Base-by-base conservation (phyloP, 495 filamentous ascomycete genomes). In the Xylaria intraflava region DNA sequence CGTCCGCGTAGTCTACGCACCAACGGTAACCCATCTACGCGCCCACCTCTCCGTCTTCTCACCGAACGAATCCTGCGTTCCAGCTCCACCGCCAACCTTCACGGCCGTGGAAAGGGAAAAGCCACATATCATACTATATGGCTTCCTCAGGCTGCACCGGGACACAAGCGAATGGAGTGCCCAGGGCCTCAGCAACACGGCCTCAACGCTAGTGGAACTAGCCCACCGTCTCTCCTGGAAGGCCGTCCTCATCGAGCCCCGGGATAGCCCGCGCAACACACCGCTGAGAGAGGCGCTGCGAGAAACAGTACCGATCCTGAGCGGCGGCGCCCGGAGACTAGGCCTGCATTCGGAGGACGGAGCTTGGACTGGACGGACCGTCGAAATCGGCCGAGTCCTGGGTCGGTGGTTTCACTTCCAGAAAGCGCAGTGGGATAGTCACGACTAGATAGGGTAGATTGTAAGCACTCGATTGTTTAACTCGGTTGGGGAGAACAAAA, bases 151-250 rank as follows among this genome's bases (percentile, higher is more conserved):
- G 26, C 65, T 89, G 31, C 90, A 95, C 69, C 73, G 73, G n/a
- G 68, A 75, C 24, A 91, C 87, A 4, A 80, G 81, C 50, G 88
- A 93, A 60, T 91, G 86, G 76, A 90, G 87, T 39, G 89, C 85
- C 0, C 90, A 95, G 65, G 90, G 89, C 0, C 66, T 96, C 5
- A 81, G 81, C 45, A 81, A 83, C 60, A 88, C 84, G 5, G 72
- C 87, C 14, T 79, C 90, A 10, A 66, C 68, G 20, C 69, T 85
- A 6, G 81, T 91, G 24, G 90, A 94, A 59, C 73, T 82, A 7
- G 83, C 85, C 1, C 55, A 57, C 24, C 65, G 75, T n/a, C 45
- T 56, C 14, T 61, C 62, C 17, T 69, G 74, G 53, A 53, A 53
- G 33, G 62, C 67, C 2, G 55, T 68, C 10, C 39, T 72, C 24